Evolutionary conservation across 139 green algal species (phyloP), one percentile per base, ranked within the genome.

Genomic region (Chlorella sp.): DNA sequence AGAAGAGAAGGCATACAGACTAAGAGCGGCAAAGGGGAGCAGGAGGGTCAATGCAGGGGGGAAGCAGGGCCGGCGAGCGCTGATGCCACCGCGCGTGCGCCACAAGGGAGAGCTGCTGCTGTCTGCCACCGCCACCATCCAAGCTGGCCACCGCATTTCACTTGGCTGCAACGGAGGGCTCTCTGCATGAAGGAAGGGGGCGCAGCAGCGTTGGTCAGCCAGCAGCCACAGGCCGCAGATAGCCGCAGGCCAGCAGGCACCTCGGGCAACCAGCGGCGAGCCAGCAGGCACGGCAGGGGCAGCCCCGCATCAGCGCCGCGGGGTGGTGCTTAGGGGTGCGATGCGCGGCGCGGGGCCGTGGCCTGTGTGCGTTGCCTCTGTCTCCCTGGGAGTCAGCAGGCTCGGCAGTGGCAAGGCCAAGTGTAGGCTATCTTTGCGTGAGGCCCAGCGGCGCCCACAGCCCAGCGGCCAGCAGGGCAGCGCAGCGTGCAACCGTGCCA

Each of bases 391-490:
- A 60, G 51, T 60, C 51, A 60, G 51, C 51, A 60, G 44, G 51
- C 51, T 60, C 51, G 21, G 51, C 51, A 60, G 51, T 60, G 51
- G 51, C 51, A 60, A 60, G 51, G 51, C 51, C 51, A 60, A 60
- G 51, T 60, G 51, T 60, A 70, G 63, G 63, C 28, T 70, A 70
- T 70, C n/a, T 70, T 70, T 70, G n/a, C n/a, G 28, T 34, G 28
- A 34, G 63, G 63, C 63, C 6, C 21, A 16, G 63, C 28, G 15
- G 28, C 63, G 16, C 63, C 28, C n/a, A n/a, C n/a, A n/a, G 7
- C n/a, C 11, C n/a, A 16, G 63, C 63, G n/a, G 12, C 51, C 51
- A 60, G 51, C 51, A 60, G 51, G 12, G 11, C 44, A 60, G 51
- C 51, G 13, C 51, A 60, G 51, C 51, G 51, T 60, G 51, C 51